phyloP scores from a whole-genome alignment of 441 rosid genomes.

The Melastoma candidum region DNA sequence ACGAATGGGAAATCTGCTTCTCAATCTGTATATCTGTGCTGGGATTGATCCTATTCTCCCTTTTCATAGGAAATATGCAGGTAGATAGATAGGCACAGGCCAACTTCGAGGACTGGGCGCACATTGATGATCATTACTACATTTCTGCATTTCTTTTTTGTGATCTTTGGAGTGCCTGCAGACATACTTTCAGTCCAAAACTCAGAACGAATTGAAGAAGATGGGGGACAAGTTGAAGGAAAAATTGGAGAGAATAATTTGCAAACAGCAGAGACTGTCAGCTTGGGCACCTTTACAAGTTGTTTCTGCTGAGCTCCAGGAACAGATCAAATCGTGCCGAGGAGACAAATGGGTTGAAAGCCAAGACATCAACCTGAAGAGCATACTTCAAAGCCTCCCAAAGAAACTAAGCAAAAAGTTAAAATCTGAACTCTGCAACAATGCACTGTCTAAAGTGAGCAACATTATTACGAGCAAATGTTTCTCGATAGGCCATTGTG shows the following conservation, averaged over 20 bases:
- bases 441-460: background rate
- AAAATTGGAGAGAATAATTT: background rate
- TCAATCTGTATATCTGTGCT: slow-evolving; percentile 40
- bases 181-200: background rate
- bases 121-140: too few species aligned
- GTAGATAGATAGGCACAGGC: slow-evolving; percentile 16
- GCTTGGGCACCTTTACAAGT: too few species aligned
- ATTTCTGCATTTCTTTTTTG: too few species aligned
- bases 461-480: too few species aligned
- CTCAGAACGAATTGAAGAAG: background rate
- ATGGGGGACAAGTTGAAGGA: background rate
- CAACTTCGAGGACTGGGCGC: too few species aligned
- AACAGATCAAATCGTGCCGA: slow-evolving; percentile 1
- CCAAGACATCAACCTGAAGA: background rate
- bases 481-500: too few species aligned
- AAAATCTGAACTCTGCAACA: slow-evolving; percentile 2
- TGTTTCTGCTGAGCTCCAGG: background rate
- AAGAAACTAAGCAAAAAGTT: background rate
- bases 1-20: slow-evolving; percentile 37
- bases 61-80: slow-evolving; percentile 87
- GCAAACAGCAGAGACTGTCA: too few species aligned
- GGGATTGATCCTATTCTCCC: slow-evolving; percentile 63
- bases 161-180: background rate
- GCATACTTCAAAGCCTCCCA: background rate
- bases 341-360: background rate